Base-by-base conservation (phyloP, 1,284 basidiomycete species). In the Hemileia vastatrix region DNA sequence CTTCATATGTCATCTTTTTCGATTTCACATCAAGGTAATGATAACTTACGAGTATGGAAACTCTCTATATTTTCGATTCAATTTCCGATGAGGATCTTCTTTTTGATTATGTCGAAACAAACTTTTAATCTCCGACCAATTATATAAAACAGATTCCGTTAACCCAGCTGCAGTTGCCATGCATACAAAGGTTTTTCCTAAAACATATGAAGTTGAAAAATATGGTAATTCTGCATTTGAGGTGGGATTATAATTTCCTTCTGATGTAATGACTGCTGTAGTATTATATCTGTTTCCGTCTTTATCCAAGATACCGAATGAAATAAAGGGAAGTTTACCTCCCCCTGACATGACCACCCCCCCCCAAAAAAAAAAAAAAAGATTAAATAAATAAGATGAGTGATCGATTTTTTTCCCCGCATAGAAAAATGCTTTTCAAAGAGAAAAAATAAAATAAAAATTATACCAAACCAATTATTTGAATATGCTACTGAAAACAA, bases 21-120 rank as follows among this genome's bases (percentile, higher is more conserved):
- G n/a, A n/a, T n/a, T n/a, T n/a, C n/a, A n/a, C n/a, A n/a, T n/a
- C n/a, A 45, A 45, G 3, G 40, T 18, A n/a, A n/a, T n/a, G n/a
- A n/a, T n/a, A n/a, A 45, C 60, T 62, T 11, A 62, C 60, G 53
- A 62, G 45, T 43, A 50, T 9, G 60, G 60, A 27, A 62, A 62
- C 43, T 62, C 60, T 62, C 19, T 62, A 18, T 49, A 51, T 40
- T 51, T 62, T 48, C 48, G 48, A 45, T 53, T 55, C 19, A 33
- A 23, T 44, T 54, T 19, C 6, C 60, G 60, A 27, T 62, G 51
- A 11, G 60, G 60, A 44, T 62, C 60, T 45, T 49, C 33, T n/a
- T 27, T 27, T 8, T 50, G 6, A 18, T 62, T 40, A 31, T 47
- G 50, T 18, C 27, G 33, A 18, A 62, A 18, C 19, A 62, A 15